Base-by-base conservation (phyloP, 352 stramenopile species). In the Thraustotheca clavata region DNA sequence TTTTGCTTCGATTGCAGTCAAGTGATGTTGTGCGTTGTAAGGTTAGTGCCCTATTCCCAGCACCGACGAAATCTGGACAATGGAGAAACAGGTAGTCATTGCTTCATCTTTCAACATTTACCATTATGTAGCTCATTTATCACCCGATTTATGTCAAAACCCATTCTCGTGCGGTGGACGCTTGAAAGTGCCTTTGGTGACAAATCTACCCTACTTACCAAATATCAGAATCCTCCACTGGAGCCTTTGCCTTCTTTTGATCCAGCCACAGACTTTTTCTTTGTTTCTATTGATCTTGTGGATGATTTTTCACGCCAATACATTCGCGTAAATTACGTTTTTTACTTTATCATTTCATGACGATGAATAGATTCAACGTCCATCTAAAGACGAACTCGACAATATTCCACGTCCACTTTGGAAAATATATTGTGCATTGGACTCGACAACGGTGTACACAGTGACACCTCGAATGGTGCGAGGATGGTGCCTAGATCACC, bases 271-370 rank as follows among this genome's bases (percentile, higher is more conserved):
- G 55, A 62, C 33, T 62, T n/a, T 29, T 62, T 62, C 20, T 62
- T 62, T 34, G 8, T 49, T 6, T 6, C 5, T 5, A 8, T 62
- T 11, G 55, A 62, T 29, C 16, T 46, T n/a, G 4, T 62, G 24
- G 22, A 29, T 8, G 55, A 62, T 2, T 62, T 62, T 26, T 54
- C 55, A 4, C 32, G 55, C 20, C 52, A 29, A 32, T 62, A 62
- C 22, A 27, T 49, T n/a, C 38, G 41, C 38, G 55, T 62, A 31
- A 2, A 29, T 14, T 14, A 9, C 18, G 24, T 39, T 29, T 8
- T 22, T 8, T 33, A 32, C 36, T 11, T 6, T 6, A 40, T 12
- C 49, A 20, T 9, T 6, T 32, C 11, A 32, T 40, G 49, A 60
- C 12, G 16, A 18, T 16, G 24, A 16, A 18, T 47, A 20, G 49